phyloP scores from a whole-genome alignment of 2,329 filamentous ascomycete genomes.

The Fusarium foetens region DNA sequence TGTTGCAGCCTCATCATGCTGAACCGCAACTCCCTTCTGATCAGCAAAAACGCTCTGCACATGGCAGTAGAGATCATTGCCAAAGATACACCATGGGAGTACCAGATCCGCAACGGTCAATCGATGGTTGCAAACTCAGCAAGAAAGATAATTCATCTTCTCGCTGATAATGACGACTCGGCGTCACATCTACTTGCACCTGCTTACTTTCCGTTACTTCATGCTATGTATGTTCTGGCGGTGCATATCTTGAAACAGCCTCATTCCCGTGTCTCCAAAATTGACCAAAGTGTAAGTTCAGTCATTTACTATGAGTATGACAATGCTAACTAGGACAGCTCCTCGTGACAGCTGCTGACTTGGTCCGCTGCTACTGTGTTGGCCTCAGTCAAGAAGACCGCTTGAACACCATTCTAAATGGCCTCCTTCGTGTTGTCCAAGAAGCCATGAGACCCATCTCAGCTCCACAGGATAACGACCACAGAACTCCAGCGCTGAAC shows the following conservation, averaged over 20 bases:
- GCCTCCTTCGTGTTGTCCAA: background rate
- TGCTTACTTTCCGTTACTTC: background rate
- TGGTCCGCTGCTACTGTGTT: background rate
- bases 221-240: slow-evolving; percentile 1
- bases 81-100: slow-evolving; percentile 1
- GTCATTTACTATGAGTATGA: no score
- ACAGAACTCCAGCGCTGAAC: rapidly evolving
- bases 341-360: background rate
- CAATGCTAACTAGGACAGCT: background rate
- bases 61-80: slow-evolving; percentile 12
- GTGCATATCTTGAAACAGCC: slow-evolving; percentile 10
- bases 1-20: background rate
- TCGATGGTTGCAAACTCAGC: slow-evolving; percentile 9
- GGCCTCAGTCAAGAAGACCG: background rate
- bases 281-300: slow-evolving; percentile 6
- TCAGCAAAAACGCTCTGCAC: slow-evolving; percentile 1
- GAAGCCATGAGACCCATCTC: background rate
- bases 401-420: background rate
- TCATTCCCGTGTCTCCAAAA: background rate
- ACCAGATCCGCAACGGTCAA: slow-evolving; percentile 1
- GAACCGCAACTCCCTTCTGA: background rate
- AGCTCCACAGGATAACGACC: rapidly evolving
- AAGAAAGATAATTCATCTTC: background rate
- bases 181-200: background rate
- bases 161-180: background rate